phyloP scores from a whole-genome alignment of 2,329 filamentous ascomycete genomes.

The Chaetomiaceae sp. region DNA sequence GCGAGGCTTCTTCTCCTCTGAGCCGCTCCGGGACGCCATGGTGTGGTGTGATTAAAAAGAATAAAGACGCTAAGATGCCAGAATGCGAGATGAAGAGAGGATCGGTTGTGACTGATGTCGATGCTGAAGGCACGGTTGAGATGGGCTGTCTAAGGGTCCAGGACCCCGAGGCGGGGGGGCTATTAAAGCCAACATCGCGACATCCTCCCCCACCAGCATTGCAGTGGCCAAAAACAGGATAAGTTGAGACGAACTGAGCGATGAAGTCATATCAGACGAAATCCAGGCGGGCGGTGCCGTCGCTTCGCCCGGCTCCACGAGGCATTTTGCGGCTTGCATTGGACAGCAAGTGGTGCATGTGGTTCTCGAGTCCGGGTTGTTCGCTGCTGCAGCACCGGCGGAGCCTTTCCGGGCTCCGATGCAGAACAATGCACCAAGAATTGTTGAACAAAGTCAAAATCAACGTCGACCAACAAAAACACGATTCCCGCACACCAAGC shows the following conservation, averaged over 20 bases:
- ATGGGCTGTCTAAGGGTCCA: slow-evolving; percentile 9
- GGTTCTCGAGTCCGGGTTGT: too few species aligned
- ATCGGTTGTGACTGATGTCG: neutral
- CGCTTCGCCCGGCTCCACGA: neutral
- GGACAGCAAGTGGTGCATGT: neutral
- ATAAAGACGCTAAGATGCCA: neutral
- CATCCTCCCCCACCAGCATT: neutral
- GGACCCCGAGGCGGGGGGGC: slow-evolving; percentile 12
- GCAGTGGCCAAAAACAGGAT: slow-evolving; percentile 19
- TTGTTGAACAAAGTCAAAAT: neutral
- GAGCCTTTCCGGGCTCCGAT: too few species aligned
- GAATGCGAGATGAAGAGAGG: neutral
- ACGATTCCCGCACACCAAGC: neutral
- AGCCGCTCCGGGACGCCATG: slow-evolving; percentile 30
- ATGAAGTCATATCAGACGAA: slow-evolving; percentile 30
- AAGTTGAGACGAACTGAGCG: slow-evolving; percentile 3
- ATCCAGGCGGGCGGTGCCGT: too few species aligned
- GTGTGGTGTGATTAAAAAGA: neutral
- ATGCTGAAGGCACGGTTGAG: slow-evolving; percentile 3
- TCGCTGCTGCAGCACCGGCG: too few species aligned
- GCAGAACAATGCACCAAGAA: too few species aligned
- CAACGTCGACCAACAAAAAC: neutral
- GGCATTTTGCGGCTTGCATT: neutral
- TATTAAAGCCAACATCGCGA: slow-evolving; percentile 22
- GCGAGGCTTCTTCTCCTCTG: slow-evolving; percentile 31